Base-by-base conservation (phyloP, 495 filamentous ascomycete genomes). In the Penicillium roqueforti region DNA sequence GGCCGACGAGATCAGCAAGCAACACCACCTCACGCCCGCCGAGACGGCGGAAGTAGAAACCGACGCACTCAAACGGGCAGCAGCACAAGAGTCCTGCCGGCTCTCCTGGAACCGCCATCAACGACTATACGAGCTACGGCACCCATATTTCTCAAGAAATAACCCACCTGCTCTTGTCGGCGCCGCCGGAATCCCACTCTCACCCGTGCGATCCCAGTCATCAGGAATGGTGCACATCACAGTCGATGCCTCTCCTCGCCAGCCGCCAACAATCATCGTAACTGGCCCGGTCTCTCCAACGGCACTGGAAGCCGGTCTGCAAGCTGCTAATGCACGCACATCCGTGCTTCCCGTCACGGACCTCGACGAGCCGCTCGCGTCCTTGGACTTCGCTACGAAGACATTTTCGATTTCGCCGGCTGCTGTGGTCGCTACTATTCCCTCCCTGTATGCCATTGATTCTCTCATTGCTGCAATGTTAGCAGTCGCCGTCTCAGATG, bases 361-460 rank as follows among this genome's bases (percentile, higher is more conserved):
- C 40, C 58, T 50, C 0, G 68, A 76, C 32, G 74, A 76, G 26
- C 67, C 75, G 9, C 72, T 83, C 14, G 78, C 75, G 11, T 68
- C 71, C 3, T 65, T 83, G 7, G 79, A 82, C 48, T 71, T 83
- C 26, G 63, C 63, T 39, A 76, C 76, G 16, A 71, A 67, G 43
- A 76, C 74, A 1, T 68, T 79, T 0, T 70, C 72, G 11, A 73
- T 83, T 18, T 73, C 71, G 9, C 74, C 76, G 3, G 72, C 68
- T 9, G 59, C 77, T 0, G 71, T 74, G 16, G 61, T 64, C 13
- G 61, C 68, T 5, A 73, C 69, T 6, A 72, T 83, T 20, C 75
- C 75, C 2, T 84, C 82, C 36, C 77, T 88, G 36, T 91, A 89
- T 60, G 75, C 88, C 4, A 79, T 91, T n/a, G 88, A 92, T 65